Percentiles rank a stretch among this genome's conserved stretches.
Evolutionary conservation across 1,139 yeast species (phyloP).

Genomic region (Diutina scorzettiae): DNA sequence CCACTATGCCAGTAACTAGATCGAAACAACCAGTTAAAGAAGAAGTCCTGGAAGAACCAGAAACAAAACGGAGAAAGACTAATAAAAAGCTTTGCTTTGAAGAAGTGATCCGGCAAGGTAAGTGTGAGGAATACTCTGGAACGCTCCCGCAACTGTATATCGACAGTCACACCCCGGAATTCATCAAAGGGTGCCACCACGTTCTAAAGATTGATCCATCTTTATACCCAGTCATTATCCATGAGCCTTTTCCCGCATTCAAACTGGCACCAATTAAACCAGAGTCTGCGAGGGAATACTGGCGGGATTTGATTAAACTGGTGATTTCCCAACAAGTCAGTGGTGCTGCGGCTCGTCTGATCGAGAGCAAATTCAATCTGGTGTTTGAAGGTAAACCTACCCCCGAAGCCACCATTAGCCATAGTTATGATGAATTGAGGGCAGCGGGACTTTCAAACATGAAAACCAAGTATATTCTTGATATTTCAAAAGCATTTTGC

Average conservation of each 20-base stretch:
- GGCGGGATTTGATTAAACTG: slow-evolving; percentile 28
- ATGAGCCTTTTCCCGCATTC: slow-evolving; percentile 17
- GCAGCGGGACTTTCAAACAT: slow-evolving; percentile 59
- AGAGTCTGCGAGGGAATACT: slow-evolving; percentile 17
- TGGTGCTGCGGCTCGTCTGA: slow-evolving; percentile 69
- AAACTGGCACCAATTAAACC: neutral
- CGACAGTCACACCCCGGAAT: slow-evolving; percentile 29
- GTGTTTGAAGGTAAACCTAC: slow-evolving; percentile 35
- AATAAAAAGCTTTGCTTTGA: neutral
- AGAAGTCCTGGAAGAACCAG: too few species aligned
- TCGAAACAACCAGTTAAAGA: too few species aligned
- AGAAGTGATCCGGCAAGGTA: neutral
- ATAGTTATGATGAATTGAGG: slow-evolving; percentile 37
- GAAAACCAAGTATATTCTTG: slow-evolving; percentile 53
- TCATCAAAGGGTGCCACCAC: slow-evolving; percentile 29
- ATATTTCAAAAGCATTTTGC: slow-evolving; percentile 47
- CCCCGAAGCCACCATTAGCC: slow-evolving; percentile 33
- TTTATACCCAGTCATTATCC: slow-evolving; percentile 22
- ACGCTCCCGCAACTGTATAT: slow-evolving; percentile 29
- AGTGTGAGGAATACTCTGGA: neutral
- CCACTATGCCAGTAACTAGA: too few species aligned
- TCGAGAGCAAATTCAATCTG: slow-evolving; percentile 34
- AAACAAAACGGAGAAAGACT: too few species aligned
- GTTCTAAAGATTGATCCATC: slow-evolving; percentile 32
- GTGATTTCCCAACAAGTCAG: slow-evolving; percentile 77